Base-by-base conservation (phyloP, 2,329 filamentous ascomycete genomes). In the Aspergillus clavatus region DNA sequence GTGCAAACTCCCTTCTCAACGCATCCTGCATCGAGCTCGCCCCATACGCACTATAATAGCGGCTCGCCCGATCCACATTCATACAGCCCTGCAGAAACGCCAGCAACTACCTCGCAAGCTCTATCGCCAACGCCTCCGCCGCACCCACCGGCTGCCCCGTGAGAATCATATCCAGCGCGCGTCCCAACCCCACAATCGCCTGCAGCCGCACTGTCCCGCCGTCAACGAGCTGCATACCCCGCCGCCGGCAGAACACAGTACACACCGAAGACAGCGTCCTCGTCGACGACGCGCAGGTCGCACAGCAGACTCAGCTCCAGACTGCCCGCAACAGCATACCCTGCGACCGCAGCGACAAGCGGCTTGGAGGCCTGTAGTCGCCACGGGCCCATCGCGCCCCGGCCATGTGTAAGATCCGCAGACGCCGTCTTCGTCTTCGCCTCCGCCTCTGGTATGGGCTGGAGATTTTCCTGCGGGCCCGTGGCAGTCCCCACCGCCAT, bases 221-320 rank as follows among this genome's bases (percentile, higher is more conserved):
- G 22, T 72, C 77, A 33, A 78, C 73, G 19, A 78, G 57, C 3
- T 75, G 75, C 0, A 78, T 75, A 1, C 77, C 76, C 54, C 68
- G 78, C 2, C 76, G 69, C 2, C 78, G 67, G 56, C 74, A 79
- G 52, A 80, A 81, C 3, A 81, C 74, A 79, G 52, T 80, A 81
- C 3, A 81, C 72, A 2, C 77, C 78, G 41, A 81, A 77, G 1
- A 78, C 56, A 3, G 75, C 73, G 33, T 75, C 72, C 43, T 77
- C 72, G 46, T 80, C 77, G 0, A 70, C 74, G 0, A 81, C 67
- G 1, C 77, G 71, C 42, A 81, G 63, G 51, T 81, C 78, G 0
- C 67, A 77, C 0, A 81, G 55, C 0, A 81, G 67, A 35, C 70
- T 72, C 7, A 80, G 61, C 55, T 81, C 77, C 0, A 80, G 66